A percentile compares a stretch with the other conserved stretches of the same genome.
Evolutionary conservation across 805 yeast genomes (phyloP).

Genomic region (Lipomyces mesembrius): DNA sequence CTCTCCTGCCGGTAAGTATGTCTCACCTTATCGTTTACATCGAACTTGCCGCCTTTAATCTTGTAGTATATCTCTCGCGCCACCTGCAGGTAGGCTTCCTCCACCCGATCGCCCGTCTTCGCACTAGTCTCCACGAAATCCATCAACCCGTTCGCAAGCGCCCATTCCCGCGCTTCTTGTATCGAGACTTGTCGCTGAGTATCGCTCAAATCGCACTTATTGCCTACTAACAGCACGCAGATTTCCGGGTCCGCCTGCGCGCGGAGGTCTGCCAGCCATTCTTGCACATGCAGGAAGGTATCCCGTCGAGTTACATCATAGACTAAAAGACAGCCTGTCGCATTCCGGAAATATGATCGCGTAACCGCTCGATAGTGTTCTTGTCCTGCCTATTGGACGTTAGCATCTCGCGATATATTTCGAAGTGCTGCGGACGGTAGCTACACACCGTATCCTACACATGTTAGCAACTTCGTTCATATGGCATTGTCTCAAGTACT

Average conservation of each 20-base stretch:
- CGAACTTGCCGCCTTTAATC: constrained; percentile 43
- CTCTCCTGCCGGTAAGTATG: not conserved
- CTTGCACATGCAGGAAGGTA: constrained; percentile 48
- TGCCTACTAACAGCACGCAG: constrained; percentile 79
- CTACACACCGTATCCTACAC: constrained; percentile 35
- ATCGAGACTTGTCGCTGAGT: constrained; percentile 43
- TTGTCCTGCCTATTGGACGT: constrained; percentile 43
- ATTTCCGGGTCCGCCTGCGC: constrained; percentile 67
- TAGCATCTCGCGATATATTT: not conserved
- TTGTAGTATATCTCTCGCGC: constrained; percentile 45
- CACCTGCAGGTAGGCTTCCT: constrained; percentile 49
- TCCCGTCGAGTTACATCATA: constrained; percentile 47
- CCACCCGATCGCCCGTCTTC: constrained; percentile 63
- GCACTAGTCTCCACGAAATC: constrained; percentile 62
- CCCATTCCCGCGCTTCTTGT: constrained; percentile 52
- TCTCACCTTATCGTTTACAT: constrained; percentile 43
- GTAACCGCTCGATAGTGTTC: constrained; percentile 48
- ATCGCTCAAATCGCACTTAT: constrained; percentile 63
- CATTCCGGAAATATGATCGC: constrained; percentile 47
- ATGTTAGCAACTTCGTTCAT: constrained; percentile 13
- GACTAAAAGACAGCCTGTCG: constrained; percentile 48
- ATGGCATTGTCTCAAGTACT: not conserved
- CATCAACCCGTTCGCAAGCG: constrained; percentile 52
- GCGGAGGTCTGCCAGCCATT: constrained; percentile 78
- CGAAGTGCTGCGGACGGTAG: not conserved